Evolutionary conservation across 2,329 filamentous ascomycete species (phyloP).

Genomic region (Cladosporium cucumerinum): DNA sequence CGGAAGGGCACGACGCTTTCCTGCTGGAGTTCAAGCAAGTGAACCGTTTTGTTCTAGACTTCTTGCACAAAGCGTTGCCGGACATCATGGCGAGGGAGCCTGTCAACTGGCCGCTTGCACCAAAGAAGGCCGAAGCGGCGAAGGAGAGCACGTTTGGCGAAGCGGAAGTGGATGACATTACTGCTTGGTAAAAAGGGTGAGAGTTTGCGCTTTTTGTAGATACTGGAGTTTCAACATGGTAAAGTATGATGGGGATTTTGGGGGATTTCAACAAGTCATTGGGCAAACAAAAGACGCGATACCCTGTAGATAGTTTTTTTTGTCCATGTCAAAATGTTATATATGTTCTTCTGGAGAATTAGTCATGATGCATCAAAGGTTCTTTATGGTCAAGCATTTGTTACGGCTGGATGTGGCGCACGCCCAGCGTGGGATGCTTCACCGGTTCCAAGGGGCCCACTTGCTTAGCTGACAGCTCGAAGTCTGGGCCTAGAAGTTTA

Average conservation of each 20-base stretch:
- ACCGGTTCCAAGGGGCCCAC: neutral
- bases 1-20: constrained; percentile 95
- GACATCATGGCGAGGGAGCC: constrained; percentile 72
- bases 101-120: constrained; percentile 44
- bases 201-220: neutral
- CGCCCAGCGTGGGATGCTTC: constrained; percentile 1
- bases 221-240: neutral
- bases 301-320: neutral
- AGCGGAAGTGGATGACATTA: constrained; percentile 94
- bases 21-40: constrained; percentile 96
- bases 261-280: neutral
- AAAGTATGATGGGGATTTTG: neutral
- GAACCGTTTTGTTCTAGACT: constrained; percentile 79
- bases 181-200: constrained; percentile 67
- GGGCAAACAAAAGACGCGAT: neutral
- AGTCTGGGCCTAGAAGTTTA: neutral
- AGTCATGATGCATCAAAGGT: too few species aligned
- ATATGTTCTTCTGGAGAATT: neutral
- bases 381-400: neutral
- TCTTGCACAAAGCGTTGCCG: constrained; percentile 76
- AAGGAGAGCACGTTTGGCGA: constrained; percentile 94
- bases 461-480: constrained; percentile 2
- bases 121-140: constrained; percentile 58
- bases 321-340: neutral
- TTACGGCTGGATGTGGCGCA: neutral